Base-by-base conservation (phyloP, 2,329 filamentous ascomycete genomes). In the Talaromyces sp. region DNA sequence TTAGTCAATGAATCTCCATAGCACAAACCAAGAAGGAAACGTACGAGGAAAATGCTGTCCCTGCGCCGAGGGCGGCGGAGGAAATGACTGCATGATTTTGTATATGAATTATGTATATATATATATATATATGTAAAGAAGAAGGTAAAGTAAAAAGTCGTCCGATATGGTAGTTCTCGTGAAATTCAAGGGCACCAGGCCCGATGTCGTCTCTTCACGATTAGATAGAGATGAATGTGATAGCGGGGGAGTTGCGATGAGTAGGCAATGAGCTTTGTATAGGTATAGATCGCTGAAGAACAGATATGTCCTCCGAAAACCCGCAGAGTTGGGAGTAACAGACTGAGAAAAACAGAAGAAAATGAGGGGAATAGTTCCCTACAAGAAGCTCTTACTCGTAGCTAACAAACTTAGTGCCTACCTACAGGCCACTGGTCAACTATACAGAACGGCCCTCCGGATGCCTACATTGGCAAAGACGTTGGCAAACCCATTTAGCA, bases 41-140 rank as follows among this genome's bases (percentile, higher is more conserved):
- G n/a, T 68, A 68, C 66, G 64, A 62, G 67, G 66, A n/a, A 63
- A 68, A 43, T 68, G 49, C 43, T 67, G 54, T 17, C 56, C 65
- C 34, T 68, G 67, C 13, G 56, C 36, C 13, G 56, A 61, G 27
- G 67, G 66, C 4, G 66, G 67, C 19, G 67, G 67, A 47, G 66
- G 67, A 58, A 60, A 68, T 25, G 63, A 22, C 25, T 69, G 66
- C 63, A 66, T 67, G 19, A 45, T 62, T 34, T 49, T 40, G 45
- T 29, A 34, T 11, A 27, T 22, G 13, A 31, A 43, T 34, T 47
- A 47, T 51, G 22, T 38, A 51, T 58, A 53, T 53, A 54, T 47
- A 47, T 51, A n/a, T 38, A 51, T 58, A 53, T 53, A 54, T 29
- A 61, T 19, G 45, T 56, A 59, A 36, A 45, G 27, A 5, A 13